Base-by-base conservation (phyloP, 2,329 filamentous ascomycete genomes). In the Aspergillus cejpii region DNA sequence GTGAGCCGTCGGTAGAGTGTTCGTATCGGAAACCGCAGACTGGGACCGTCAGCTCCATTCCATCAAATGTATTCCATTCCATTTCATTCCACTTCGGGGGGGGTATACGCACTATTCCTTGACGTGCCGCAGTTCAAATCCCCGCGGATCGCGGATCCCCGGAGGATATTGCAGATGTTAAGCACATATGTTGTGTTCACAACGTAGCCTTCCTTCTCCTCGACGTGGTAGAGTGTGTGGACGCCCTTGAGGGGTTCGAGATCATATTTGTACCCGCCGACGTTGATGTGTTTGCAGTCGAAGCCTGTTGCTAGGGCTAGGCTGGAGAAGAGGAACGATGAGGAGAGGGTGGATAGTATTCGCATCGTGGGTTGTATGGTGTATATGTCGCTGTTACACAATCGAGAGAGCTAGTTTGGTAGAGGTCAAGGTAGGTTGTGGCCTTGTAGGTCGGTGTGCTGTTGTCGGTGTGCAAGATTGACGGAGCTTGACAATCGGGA, bases 21-120 rank as follows among this genome's bases (percentile, higher is more conserved):
- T 74, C 69, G 43, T 79, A 78, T 48, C 81, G 74, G 57, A 94
- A 84, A 7, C 77, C 87, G 68, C 90, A 95, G 31, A 91, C 87
- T 87, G 49, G 8, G 37, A 1, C 12, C 4, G 20, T 20, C 8
- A 14, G n/a, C 42, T 24, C n/a, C n/a, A n/a, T n/a, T n/a, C n/a
- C n/a, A n/a, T n/a, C n/a, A n/a, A n/a, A n/a, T n/a, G n/a, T n/a
- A n/a, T n/a, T n/a, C n/a, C n/a, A n/a, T n/a, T n/a, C n/a, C n/a
- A n/a, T n/a, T n/a, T n/a, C n/a, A n/a, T n/a, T n/a, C n/a, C n/a
- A n/a, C n/a, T n/a, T n/a, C n/a, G 10, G 10, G 23, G 27, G 19
- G 7, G 17, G 19, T 5, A 19, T 14, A 55, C 62, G 39, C 62
- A 68, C 65, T 59, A 31, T 64, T 67, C 50, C 61, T 67, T 20